Evolutionary conservation across 371 early-diverging fungal genomes (phyloP).

Genomic region (Mortierella sp.): DNA sequence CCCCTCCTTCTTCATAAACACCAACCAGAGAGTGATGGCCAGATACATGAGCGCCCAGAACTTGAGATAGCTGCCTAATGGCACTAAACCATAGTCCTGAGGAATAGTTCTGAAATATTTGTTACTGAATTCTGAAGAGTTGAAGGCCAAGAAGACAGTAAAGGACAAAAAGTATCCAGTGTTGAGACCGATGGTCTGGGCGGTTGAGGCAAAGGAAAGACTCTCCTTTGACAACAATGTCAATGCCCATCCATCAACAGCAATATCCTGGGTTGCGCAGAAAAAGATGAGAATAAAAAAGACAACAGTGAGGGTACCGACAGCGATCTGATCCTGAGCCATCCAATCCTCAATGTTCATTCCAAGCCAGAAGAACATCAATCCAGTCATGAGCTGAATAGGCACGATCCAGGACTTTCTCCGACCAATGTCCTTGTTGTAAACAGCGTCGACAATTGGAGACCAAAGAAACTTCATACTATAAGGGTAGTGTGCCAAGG

Average conservation of each 20-base stretch:
- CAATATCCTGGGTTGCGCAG: constrained; percentile 98
- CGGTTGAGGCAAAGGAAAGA: constrained; percentile 91
- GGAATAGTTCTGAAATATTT: constrained; percentile 87
- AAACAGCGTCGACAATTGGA: constrained; percentile 94
- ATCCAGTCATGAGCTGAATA: constrained; percentile 87
- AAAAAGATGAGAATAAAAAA: constrained; percentile 89
- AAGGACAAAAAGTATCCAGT: constrained; percentile 96
- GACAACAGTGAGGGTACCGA: constrained; percentile 75
- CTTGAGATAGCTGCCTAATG: constrained; percentile 86
- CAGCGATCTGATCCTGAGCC: constrained; percentile 69
- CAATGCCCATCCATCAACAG: constrained; percentile 98
- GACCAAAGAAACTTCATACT: constrained; percentile 95
- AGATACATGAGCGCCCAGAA: constrained; percentile 95
- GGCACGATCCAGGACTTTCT: constrained; percentile 99
- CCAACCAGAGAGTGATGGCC: constrained; percentile 84
- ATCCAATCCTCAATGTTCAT: constrained; percentile 81
- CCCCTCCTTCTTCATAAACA: constrained; percentile 84
- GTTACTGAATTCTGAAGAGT: constrained; percentile 94
- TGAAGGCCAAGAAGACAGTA: constrained; percentile 96
- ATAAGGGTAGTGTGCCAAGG: constrained; percentile 95
- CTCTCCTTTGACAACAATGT: constrained; percentile 91
- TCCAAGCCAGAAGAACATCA: constrained; percentile 84
- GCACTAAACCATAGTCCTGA: constrained; percentile 78
- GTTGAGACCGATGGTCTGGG: constrained; percentile 97
- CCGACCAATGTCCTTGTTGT: constrained; percentile 84